phyloP scores from a whole-genome alignment of 169 alveolate species.

The Eimeria zaria region DNA sequence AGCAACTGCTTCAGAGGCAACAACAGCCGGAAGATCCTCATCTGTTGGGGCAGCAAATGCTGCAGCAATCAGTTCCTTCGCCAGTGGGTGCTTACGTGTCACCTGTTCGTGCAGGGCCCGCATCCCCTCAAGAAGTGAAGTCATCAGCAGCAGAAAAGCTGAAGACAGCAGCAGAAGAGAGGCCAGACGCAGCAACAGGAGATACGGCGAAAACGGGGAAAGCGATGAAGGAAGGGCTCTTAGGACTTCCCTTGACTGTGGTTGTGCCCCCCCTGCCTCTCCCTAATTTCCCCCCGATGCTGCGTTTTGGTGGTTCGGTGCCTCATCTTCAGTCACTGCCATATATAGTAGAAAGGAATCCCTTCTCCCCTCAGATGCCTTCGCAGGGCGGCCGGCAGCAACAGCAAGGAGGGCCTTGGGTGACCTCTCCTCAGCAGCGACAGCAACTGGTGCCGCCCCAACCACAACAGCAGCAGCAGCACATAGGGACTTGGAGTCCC shows the following conservation, averaged over 20 bases:
- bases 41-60: background rate
- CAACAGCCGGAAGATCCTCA: background rate
- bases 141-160: no score
- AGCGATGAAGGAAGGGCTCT: no score
- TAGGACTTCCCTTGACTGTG: background rate
- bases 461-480: background rate
- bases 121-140: background rate
- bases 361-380: background rate
- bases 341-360: background rate
- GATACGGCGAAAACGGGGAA: no score
- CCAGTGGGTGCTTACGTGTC: background rate
- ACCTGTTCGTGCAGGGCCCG: background rate
- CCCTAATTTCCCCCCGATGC: background rate
- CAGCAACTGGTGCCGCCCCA: background rate
- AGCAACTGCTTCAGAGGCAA: background rate
- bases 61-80: background rate
- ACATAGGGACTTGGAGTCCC: background rate
- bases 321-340: background rate
- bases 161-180: background rate
- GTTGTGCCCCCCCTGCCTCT: background rate
- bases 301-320: background rate
- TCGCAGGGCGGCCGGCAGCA: background rate
- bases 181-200: conserved; percentile 11
- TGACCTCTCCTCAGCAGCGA: background rate
- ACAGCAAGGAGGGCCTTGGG: background rate